These are phyloP conservation scores for Saksenaea vasiformis DNA, from an alignment of 371 early-diverging fungal genomes.

Conservation along the genomic window DNA sequence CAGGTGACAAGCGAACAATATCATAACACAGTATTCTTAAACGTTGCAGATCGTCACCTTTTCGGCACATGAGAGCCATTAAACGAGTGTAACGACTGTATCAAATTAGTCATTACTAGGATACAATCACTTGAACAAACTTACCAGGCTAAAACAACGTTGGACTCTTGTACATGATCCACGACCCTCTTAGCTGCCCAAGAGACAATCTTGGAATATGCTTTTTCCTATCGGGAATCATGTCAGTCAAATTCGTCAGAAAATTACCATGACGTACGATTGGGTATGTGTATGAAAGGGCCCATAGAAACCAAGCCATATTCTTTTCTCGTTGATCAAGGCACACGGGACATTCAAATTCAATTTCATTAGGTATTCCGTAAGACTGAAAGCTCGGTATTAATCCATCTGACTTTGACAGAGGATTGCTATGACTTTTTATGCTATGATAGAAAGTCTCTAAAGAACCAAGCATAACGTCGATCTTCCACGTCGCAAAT, in stretches of 20 bases:
- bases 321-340: conserved; percentile 3
- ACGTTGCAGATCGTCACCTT: neutral
- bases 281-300: neutral
- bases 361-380: neutral
- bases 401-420: neutral
- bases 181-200: conserved; percentile 1
- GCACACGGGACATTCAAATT: neutral
- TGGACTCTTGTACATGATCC: neutral
- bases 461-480: conserved; percentile 3
- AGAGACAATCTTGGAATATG: neutral
- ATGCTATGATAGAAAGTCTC: conserved; percentile 3
- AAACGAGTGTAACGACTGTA: conserved; percentile 9
- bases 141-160: conserved; percentile 8
- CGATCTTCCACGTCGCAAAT: neutral
- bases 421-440: conserved; percentile 5
- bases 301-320: conserved; percentile 9
- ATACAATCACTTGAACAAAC: neutral
- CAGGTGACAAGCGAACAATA: neutral
- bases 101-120: neutral
- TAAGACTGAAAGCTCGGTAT: neutral
- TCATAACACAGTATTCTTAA: neutral
- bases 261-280: neutral
- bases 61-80: neutral
- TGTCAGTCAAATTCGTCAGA: neutral
- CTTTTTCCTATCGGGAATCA: neutral